Evolutionary conservation across 495 filamentous ascomycete species (phyloP).

Genomic region (Pyronema domesticum): DNA sequence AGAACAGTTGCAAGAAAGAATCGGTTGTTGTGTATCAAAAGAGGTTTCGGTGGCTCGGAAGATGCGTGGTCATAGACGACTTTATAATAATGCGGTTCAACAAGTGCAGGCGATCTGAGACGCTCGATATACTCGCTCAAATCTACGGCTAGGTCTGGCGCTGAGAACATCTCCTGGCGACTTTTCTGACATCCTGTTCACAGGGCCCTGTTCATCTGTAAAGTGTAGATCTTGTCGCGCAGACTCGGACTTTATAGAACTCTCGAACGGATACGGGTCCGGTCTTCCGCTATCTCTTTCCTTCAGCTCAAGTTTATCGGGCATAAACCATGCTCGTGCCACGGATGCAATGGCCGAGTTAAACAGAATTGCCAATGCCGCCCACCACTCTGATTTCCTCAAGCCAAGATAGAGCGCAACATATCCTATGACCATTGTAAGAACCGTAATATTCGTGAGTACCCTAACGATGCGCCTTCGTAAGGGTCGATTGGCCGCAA

Average conservation of each 20-base stretch:
- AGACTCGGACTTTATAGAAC: background rate
- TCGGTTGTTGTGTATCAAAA: background rate
- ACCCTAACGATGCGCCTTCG: background rate
- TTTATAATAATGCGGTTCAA: too few species aligned
- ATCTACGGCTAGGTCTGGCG: background rate
- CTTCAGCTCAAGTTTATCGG: background rate
- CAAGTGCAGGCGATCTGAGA: too few species aligned
- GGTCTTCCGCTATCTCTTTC: background rate
- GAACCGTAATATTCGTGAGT: background rate
- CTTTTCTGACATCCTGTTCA: background rate
- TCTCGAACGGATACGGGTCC: background rate
- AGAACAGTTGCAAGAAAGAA: background rate
- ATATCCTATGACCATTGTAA: slow-evolving; percentile 7
- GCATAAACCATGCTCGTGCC: background rate
- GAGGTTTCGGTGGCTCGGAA: too few species aligned
- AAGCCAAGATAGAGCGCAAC: slow-evolving; percentile 8
- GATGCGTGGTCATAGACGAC: too few species aligned
- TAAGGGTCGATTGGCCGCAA: background rate
- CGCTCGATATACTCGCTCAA: background rate
- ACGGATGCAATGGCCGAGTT: slow-evolving; percentile 2
- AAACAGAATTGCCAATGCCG: background rate
- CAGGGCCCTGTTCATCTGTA: background rate
- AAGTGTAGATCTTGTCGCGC: background rate
- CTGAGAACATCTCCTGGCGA: background rate
- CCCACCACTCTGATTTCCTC: slow-evolving; percentile 10